Evolutionary conservation across 75 land plant species (phyloP).

Genomic region (Cunninghamia lanceolata): DNA sequence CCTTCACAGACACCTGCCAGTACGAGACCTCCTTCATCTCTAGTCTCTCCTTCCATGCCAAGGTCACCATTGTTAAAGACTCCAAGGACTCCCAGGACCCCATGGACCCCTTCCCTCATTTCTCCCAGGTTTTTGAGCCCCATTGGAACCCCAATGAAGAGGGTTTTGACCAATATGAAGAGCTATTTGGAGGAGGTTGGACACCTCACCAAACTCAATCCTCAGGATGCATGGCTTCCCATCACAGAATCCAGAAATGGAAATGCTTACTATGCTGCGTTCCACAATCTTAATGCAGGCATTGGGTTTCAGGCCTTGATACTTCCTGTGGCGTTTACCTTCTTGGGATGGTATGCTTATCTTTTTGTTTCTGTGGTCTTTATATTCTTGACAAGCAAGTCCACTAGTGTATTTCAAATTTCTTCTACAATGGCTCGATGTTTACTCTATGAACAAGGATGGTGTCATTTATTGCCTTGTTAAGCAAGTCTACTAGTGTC

Average conservation of each 20-base stretch:
- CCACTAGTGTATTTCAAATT: background rate
- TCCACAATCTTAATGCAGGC: slow-evolving; percentile 51
- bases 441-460: background rate
- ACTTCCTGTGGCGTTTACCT: slow-evolving; percentile 52
- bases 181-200: slow-evolving; percentile 43
- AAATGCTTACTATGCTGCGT: slow-evolving; percentile 35
- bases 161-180: slow-evolving; percentile 35
- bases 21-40: slow-evolving; percentile 7
- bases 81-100: slow-evolving; percentile 29
- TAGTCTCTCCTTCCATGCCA: slow-evolving; percentile 16
- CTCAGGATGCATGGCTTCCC: slow-evolving; percentile 65
- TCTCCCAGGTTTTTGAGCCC: slow-evolving; percentile 37
- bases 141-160: slow-evolving; percentile 40
- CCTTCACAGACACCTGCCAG: slow-evolving; percentile 18
- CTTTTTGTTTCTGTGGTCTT: background rate
- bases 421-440: background rate
- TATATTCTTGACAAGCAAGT: background rate
- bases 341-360: slow-evolving; percentile 53
- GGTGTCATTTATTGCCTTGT: background rate
- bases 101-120: slow-evolving; percentile 23
- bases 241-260: slow-evolving; percentile 64
- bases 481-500: background rate
- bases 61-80: slow-evolving; percentile 16
- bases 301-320: slow-evolving; percentile 54
- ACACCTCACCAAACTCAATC: slow-evolving; percentile 42